These are phyloP conservation scores for Diplocarpon mali DNA, from an alignment of 2,329 filamentous ascomycete species.

Conservation along the genomic window DNA sequence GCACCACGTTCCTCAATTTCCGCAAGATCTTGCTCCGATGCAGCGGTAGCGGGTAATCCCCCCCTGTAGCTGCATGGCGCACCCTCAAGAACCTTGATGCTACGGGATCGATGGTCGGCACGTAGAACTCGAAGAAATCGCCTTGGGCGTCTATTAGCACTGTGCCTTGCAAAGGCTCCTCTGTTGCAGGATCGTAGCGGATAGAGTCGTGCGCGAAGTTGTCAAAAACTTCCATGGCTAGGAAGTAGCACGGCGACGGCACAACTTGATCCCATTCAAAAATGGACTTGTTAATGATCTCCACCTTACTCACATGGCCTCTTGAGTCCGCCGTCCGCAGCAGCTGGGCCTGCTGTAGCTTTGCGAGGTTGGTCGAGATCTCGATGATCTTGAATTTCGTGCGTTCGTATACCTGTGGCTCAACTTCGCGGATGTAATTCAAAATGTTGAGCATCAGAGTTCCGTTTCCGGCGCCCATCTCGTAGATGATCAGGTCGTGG, in stretches of 20 bases:
- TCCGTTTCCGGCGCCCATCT: conserved; percentile 95
- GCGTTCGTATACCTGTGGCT: conserved; percentile 85
- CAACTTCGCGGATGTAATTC: conserved; percentile 83
- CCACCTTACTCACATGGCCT: conserved; percentile 75
- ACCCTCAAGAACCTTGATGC: conserved; percentile 74
- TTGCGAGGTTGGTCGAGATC: conserved; percentile 74
- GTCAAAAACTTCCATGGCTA: conserved; percentile 96
- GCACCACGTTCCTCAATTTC: conserved; percentile 50
- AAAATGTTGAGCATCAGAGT: conserved; percentile 97
- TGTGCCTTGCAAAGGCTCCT: conserved; percentile 74
- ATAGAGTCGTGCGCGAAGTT: conserved; percentile 95
- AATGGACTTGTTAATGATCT: conserved; percentile 89
- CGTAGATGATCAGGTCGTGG: conserved; percentile 94
- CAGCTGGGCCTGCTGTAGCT: conserved; percentile 63
- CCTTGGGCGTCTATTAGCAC: conserved; percentile 77
- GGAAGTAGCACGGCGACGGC: conserved; percentile 91
- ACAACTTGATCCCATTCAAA: conserved; percentile 88
- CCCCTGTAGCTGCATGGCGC: conserved; percentile 63
- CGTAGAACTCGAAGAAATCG: conserved; percentile 94
- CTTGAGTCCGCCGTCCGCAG: conserved; percentile 52
- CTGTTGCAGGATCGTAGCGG: conserved; percentile 76
- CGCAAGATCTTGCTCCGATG: conserved; percentile 46
- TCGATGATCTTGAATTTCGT: conserved; percentile 95
- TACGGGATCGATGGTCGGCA: conserved; percentile 66
- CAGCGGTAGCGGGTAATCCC: conserved; percentile 49